Percentiles rank a stretch among this genome's conserved stretches.
Evolutionary conservation across 164 flowering plant species (phyloP).

Genomic region (Sedum album): DNA sequence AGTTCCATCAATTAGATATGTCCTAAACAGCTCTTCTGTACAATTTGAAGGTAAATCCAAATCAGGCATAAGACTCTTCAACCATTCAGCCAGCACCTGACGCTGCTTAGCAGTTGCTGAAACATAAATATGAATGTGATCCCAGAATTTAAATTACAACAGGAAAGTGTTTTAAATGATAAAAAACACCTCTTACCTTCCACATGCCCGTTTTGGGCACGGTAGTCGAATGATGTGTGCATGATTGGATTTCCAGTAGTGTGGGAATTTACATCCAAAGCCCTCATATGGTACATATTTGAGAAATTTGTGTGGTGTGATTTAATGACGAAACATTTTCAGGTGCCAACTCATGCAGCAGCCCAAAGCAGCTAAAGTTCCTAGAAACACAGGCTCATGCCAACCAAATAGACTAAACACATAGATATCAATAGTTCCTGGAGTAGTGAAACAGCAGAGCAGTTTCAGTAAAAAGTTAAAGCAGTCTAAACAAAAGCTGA

Average conservation of each 20-base stretch:
- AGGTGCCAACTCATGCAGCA: not conserved
- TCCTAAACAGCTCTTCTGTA: slow-evolving; percentile 69
- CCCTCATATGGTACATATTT: not conserved
- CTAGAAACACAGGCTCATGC: not conserved
- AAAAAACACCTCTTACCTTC: not conserved
- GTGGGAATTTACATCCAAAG: not conserved
- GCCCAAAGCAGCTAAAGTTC: not conserved
- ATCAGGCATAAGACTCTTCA: slow-evolving; percentile 40
- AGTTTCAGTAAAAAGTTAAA: too few relatives aligned
- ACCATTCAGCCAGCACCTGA: slow-evolving; percentile 51
- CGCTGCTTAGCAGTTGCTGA: slow-evolving; percentile 28
- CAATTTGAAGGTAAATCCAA: slow-evolving; percentile 39
- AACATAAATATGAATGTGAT: not conserved
- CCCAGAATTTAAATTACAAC: too few relatives aligned
- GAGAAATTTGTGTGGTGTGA: not conserved
- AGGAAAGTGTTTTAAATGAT: too few relatives aligned
- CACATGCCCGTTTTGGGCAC: not conserved
- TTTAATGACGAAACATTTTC: not conserved
- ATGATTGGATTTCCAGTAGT: not conserved
- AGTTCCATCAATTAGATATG: slow-evolving; percentile 53
- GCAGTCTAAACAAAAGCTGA: too few relatives aligned
- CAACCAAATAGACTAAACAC: not conserved
- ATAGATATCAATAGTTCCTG: too few relatives aligned
- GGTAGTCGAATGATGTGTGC: not conserved
- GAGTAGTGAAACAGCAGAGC: too few relatives aligned